Conservation (phyloP, 371 early-diverging fungal genomes). For the Zopfochytrium polystomum region DNA sequence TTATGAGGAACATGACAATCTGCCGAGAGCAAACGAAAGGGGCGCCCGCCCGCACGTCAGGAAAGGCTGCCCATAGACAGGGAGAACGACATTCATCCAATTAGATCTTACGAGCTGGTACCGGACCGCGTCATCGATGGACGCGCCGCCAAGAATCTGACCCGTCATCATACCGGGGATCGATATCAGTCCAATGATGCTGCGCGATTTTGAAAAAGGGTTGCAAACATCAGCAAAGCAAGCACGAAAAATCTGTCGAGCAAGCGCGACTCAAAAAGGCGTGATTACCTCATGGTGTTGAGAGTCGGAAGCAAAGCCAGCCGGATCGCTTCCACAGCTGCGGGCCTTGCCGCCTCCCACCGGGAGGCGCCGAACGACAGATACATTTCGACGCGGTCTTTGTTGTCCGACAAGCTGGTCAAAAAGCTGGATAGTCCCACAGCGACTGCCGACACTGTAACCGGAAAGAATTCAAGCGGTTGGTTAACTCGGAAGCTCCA, state of each 20-base stretch:
- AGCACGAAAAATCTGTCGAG: too few species aligned
- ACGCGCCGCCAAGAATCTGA: conserved; percentile 80
- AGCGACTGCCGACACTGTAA: conserved; percentile 79
- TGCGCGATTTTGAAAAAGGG: too few species aligned
- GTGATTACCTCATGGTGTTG: conserved; percentile 81
- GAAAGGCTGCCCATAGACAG: too few species aligned
- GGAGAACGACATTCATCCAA: too few species aligned
- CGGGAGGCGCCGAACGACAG: conserved; percentile 79
- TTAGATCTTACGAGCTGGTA: too few species aligned
- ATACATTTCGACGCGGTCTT: conserved; percentile 71
- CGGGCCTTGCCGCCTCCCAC: conserved; percentile 76
- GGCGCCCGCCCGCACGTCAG: too few species aligned
- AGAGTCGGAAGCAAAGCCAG: conserved; percentile 78
- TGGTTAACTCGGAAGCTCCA: conserved; percentile 7
- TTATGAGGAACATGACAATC: conserved; percentile 80
- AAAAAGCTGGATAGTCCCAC: conserved; percentile 68
- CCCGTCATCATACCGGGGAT: conserved; percentile 93
- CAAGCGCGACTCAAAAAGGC: too few species aligned
- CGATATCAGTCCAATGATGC: conserved; percentile 79
- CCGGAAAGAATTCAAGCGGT: too few species aligned
- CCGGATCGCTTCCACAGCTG: conserved; percentile 70
- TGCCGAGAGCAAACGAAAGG: too few species aligned
- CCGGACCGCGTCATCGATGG: conserved; percentile 71
- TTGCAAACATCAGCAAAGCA: too few species aligned
- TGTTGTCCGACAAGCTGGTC: conserved; percentile 58